Evolutionary conservation across 164 flowering plant genomes (phyloP).

Genomic region (Santalum album): DNA sequence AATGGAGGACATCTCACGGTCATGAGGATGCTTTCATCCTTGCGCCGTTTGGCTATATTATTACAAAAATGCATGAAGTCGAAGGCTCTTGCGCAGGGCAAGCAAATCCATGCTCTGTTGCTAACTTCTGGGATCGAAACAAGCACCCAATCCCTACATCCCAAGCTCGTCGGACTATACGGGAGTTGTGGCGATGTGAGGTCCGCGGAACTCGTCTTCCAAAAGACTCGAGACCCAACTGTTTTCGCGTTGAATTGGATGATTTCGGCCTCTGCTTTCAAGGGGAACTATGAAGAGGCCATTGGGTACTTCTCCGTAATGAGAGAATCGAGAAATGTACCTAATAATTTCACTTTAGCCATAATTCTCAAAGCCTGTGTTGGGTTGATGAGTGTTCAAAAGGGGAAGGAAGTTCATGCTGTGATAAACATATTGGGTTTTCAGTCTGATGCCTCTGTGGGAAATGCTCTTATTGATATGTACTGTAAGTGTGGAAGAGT

Average conservation of each 20-base stretch:
- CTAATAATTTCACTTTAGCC: slow-evolving; percentile 53
- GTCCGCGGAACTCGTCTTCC: slow-evolving; percentile 27
- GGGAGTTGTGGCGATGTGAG: slow-evolving; percentile 49
- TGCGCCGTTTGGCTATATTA: slow-evolving; percentile 9
- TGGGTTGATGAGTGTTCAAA: slow-evolving; percentile 47
- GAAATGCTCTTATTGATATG: slow-evolving; percentile 53
- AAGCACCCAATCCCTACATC: slow-evolving; percentile 18
- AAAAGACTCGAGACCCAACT: slow-evolving; percentile 16
- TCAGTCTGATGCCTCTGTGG: slow-evolving; percentile 27
- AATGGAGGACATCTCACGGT: no score
- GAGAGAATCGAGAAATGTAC: slow-evolving; percentile 19
- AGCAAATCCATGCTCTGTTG: slow-evolving; percentile 52
- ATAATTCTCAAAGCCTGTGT: slow-evolving; percentile 48
- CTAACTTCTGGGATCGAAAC: slow-evolving; percentile 16
- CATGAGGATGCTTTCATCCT: no score
- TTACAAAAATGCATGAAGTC: slow-evolving; percentile 22
- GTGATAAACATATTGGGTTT: slow-evolving; percentile 27
- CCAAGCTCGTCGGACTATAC: slow-evolving; percentile 52
- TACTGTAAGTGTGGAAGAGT: slow-evolving; percentile 46
- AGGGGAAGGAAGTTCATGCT: slow-evolving; percentile 42
- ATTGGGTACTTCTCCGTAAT: slow-evolving; percentile 35
- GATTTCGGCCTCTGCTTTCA: slow-evolving; percentile 30
- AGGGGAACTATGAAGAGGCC: slow-evolving; percentile 27
- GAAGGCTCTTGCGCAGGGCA: slow-evolving; percentile 38
- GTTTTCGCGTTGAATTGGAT: slow-evolving; percentile 47